A percentile compares a stretch with the other conserved stretches of the same genome.
Evolutionary conservation across 1,139 yeast species (phyloP).

Genomic region (Blastobotrys petasosporus): DNA sequence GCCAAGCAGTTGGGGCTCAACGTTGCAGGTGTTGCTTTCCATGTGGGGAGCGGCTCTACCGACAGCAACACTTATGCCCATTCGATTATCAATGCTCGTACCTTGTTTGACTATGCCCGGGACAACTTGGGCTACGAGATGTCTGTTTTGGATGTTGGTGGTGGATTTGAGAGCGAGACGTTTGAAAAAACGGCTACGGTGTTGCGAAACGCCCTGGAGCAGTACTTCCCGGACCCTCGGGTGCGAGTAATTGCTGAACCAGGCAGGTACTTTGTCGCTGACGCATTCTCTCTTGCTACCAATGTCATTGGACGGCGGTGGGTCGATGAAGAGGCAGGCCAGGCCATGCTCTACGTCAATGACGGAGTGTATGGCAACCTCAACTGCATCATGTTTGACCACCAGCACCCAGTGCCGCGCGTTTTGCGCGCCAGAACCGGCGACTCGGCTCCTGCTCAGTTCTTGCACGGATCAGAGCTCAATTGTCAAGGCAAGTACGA

Average conservation of each 20-base stretch:
- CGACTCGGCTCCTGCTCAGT: constrained; percentile 8
- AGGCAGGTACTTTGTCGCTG: constrained; percentile 83
- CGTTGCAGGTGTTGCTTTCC: constrained; percentile 86
- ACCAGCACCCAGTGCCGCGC: constrained; percentile 69
- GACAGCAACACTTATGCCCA: constrained; percentile 62
- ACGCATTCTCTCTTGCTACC: constrained; percentile 79
- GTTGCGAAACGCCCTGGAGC: constrained; percentile 50
- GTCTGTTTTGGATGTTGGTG: constrained; percentile 78
- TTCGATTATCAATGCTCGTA: constrained; percentile 68
- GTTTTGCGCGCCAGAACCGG: constrained; percentile 52
- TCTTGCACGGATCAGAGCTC: constrained; percentile 15
- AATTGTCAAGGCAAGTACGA: constrained; percentile 23
- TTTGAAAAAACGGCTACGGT: constrained; percentile 59
- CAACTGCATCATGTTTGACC: constrained; percentile 91
- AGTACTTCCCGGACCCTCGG: constrained; percentile 44
- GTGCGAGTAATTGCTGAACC: constrained; percentile 83
- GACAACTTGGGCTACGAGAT: constrained; percentile 42
- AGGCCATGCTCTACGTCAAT: constrained; percentile 64
- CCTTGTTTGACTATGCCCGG: constrained; percentile 58
- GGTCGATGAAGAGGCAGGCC: constrained; percentile 27
- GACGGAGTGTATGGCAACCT: constrained; percentile 96
- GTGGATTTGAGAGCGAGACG: constrained; percentile 74
- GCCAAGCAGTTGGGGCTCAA: constrained; percentile 59
- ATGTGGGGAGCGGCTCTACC: constrained; percentile 90
- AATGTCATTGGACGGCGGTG: constrained; percentile 78